Evolutionary conservation across 202 grass and related monocot species (phyloP).

Genomic region (Musa balbisiana): DNA sequence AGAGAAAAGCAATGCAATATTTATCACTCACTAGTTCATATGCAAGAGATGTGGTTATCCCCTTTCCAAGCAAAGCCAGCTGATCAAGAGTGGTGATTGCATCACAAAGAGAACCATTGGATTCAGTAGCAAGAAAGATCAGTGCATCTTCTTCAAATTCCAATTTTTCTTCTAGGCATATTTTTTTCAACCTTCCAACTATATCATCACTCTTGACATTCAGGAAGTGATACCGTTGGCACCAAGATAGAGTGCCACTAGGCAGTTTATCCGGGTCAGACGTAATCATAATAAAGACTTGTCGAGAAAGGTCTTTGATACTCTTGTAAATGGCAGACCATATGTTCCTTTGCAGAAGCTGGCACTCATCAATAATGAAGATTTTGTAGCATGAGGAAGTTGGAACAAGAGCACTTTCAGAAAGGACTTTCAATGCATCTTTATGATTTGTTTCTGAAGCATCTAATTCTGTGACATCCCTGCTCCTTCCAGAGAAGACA

Average conservation of each 20-base stretch:
- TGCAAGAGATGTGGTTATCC: conserved; percentile 61
- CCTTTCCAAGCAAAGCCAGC: conserved; percentile 68
- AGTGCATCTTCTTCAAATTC: conserved; percentile 71
- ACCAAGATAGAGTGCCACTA: conserved; percentile 39
- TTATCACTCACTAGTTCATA: conserved; percentile 62
- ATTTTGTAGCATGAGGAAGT: conserved; percentile 55
- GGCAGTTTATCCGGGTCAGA: conserved; percentile 72
- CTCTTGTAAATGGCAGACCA: conserved; percentile 68
- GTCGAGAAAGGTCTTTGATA: conserved; percentile 55
- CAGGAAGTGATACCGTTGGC: conserved; percentile 61
- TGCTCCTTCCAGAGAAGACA: conserved; percentile 51
- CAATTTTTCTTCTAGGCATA: conserved; percentile 78
- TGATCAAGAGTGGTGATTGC: conserved; percentile 82
- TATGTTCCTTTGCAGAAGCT: conserved; percentile 55
- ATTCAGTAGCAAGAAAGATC: conserved; percentile 63
- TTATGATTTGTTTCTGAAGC: conserved; percentile 62
- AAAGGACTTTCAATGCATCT: conserved; percentile 42
- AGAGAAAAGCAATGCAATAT: conserved; percentile 7
- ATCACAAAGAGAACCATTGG: conserved; percentile 75
- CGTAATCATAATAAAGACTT: conserved; percentile 81
- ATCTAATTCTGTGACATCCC: conserved; percentile 59
- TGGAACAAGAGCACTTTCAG: conserved; percentile 51
- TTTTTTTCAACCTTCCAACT: conserved; percentile 43
- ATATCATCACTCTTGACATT: conserved; percentile 54
- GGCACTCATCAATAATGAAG: conserved; percentile 77